Percentiles rank a stretch among this genome's conserved stretches.
phyloP scores from a whole-genome alignment of 2,329 filamentous ascomycete species.

The Nakataea oryzae region DNA sequence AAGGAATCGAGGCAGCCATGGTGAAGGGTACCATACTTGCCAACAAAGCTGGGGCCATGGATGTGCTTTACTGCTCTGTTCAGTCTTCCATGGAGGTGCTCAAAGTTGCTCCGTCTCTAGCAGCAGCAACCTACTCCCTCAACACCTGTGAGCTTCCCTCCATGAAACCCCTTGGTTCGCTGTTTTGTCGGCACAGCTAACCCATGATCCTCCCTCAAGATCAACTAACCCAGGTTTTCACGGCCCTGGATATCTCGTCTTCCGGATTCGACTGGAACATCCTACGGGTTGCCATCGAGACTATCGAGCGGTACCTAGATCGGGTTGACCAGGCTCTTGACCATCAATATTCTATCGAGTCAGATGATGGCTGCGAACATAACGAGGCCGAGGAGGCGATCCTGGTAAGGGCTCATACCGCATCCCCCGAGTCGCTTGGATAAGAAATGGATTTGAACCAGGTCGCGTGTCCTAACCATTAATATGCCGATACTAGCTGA shows the following conservation, averaged over 20 bases:
- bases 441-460: background rate
- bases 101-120: slow-evolving; percentile 31
- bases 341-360: slow-evolving; percentile 26
- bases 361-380: slow-evolving; percentile 12
- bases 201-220: background rate
- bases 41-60: slow-evolving; percentile 43
- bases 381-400: slow-evolving; percentile 36
- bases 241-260: slow-evolving; percentile 30
- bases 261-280: slow-evolving; percentile 37
- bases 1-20: slow-evolving; percentile 29
- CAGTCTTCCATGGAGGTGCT: slow-evolving; percentile 41
- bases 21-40: slow-evolving; percentile 37
- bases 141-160: slow-evolving; percentile 24
- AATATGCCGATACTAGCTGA: slow-evolving; percentile 12
- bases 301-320: slow-evolving; percentile 34
- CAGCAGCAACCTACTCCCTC: slow-evolving; percentile 35
- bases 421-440: background rate
- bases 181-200: slow-evolving; percentile 14
- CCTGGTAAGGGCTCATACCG: slow-evolving; percentile 17
- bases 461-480: slow-evolving; percentile 5
- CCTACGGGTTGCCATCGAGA: slow-evolving; percentile 32
- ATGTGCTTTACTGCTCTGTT: slow-evolving; percentile 38
- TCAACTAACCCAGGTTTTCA: slow-evolving; percentile 41
- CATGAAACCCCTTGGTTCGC: slow-evolving; percentile 7
- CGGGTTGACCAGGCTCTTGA: slow-evolving; percentile 29